These are phyloP conservation scores for Colletotrichum lindemuthianum DNA, from an alignment of 2,329 filamentous ascomycete species.

Conservation along the genomic window DNA sequence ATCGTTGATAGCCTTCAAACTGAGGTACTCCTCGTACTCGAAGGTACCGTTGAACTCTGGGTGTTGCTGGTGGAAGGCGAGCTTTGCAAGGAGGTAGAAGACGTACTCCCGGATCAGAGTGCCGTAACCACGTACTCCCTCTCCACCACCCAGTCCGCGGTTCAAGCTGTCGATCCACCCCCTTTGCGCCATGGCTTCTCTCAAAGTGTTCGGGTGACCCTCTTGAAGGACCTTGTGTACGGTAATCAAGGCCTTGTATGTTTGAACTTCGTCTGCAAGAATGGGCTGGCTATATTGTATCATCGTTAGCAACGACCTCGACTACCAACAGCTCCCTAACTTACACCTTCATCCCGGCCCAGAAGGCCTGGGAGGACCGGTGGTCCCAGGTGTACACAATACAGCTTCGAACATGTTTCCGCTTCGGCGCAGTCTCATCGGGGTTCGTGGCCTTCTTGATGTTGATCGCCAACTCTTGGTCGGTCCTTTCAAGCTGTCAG, in stretches of 20 bases:
- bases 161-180: slow-evolving; percentile 94
- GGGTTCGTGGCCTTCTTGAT: slow-evolving; percentile 76
- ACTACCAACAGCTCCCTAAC: slow-evolving; percentile 46
- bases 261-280: slow-evolving; percentile 97
- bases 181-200: slow-evolving; percentile 88
- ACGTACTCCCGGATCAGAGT: slow-evolving; percentile 97
- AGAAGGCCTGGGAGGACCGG: slow-evolving; percentile 93
- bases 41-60: slow-evolving; percentile 99
- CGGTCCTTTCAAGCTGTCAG: slow-evolving; percentile 60
- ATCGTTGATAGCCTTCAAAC: slow-evolving; percentile 96
- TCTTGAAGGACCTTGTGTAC: slow-evolving; percentile 98
- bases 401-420: slow-evolving; percentile 96
- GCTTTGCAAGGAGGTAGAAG: slow-evolving; percentile 91
- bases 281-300: slow-evolving; percentile 82
- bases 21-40: slow-evolving; percentile 99
- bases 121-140: slow-evolving; percentile 89
- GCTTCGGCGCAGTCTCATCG: slow-evolving; percentile 75
- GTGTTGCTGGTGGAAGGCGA: slow-evolving; percentile 96
- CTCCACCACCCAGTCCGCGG: slow-evolving; percentile 82
- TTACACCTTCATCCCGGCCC: slow-evolving; percentile 98
- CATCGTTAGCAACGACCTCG: background rate
- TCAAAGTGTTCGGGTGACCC: slow-evolving; percentile 87
- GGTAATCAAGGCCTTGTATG: slow-evolving; percentile 97
- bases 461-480: slow-evolving; percentile 75
- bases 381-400: slow-evolving; percentile 99